Conservation (phyloP, 345 rosid species). For the Acer campestre region DNA sequence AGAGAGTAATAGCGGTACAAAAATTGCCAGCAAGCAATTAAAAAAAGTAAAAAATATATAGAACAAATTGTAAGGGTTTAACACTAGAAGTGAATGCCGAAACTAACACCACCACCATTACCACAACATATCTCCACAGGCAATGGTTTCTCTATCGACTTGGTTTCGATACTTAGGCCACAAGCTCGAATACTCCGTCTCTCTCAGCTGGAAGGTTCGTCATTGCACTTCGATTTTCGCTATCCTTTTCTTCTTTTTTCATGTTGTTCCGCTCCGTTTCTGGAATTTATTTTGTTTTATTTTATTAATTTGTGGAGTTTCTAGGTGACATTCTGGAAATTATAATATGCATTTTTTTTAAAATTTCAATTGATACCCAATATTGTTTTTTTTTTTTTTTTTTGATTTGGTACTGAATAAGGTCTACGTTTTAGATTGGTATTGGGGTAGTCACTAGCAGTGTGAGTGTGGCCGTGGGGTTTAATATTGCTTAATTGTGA, state of each 20-base stretch:
- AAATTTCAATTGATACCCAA: neutral
- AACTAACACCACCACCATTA: neutral
- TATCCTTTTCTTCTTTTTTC: neutral
- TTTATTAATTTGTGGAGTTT: neutral
- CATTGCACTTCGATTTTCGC: neutral
- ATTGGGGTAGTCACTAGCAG: neutral
- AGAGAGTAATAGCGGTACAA: no score
- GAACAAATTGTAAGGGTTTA: neutral
- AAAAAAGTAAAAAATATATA: neutral
- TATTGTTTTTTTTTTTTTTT: neutral
- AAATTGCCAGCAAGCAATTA: no score
- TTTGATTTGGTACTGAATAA: neutral
- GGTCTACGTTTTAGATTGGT: neutral
- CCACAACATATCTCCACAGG: neutral
- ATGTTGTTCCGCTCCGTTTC: neutral
- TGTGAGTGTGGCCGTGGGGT: no score
- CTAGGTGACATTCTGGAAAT: neutral
- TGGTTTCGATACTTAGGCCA: conserved; percentile 71
- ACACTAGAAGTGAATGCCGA: neutral
- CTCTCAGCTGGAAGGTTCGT: conserved; percentile 63
- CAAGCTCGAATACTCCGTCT: conserved; percentile 72
- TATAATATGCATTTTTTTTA: no score
- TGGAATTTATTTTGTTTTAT: no score
- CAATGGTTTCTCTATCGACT: conserved; percentile 75
- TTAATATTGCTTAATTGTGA: neutral